A percentile compares a stretch with the other conserved stretches of the same genome.
Conservation (phyloP, 1,139 yeast species). For the Kodamaea arcana region DNA sequence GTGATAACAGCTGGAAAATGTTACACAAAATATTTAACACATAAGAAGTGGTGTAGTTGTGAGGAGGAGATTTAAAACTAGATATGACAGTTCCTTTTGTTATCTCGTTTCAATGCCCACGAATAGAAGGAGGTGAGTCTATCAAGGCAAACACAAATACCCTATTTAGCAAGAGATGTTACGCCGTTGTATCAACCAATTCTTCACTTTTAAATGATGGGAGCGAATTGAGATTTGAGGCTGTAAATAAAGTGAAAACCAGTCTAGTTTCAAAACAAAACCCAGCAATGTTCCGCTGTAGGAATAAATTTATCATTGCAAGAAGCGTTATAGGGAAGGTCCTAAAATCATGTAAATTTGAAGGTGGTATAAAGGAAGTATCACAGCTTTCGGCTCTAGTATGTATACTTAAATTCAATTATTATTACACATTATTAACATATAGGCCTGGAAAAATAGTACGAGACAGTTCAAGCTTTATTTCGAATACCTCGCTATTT, state of each 20-base stretch:
- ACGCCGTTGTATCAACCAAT: conserved; percentile 1
- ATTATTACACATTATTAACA: too few relatives aligned
- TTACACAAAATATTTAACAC: too few relatives aligned
- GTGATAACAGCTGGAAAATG: too few relatives aligned
- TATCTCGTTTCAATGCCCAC: neutral
- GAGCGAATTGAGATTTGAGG: too few relatives aligned
- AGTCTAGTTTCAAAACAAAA: too few relatives aligned
- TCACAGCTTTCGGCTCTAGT: too few relatives aligned
- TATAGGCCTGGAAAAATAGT: conserved; percentile 1
- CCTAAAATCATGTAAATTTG: too few relatives aligned
- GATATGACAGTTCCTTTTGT: neutral
- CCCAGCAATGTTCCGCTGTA: too few relatives aligned
- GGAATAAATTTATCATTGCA: neutral
- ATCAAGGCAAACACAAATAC: neutral
- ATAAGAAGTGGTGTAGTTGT: too few relatives aligned
- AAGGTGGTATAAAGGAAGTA: neutral
- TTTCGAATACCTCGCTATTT: neutral
- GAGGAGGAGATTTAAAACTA: too few relatives aligned
- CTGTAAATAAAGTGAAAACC: too few relatives aligned
- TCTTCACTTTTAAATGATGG: neutral
- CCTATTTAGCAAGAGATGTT: neutral
- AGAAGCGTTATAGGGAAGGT: neutral
- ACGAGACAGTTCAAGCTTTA: neutral
- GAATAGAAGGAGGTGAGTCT: neutral
- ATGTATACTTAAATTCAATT: too few relatives aligned